Evolutionary conservation across 1,284 basidiomycete genomes (phyloP).

Genomic region (Inonotus obliquus): DNA sequence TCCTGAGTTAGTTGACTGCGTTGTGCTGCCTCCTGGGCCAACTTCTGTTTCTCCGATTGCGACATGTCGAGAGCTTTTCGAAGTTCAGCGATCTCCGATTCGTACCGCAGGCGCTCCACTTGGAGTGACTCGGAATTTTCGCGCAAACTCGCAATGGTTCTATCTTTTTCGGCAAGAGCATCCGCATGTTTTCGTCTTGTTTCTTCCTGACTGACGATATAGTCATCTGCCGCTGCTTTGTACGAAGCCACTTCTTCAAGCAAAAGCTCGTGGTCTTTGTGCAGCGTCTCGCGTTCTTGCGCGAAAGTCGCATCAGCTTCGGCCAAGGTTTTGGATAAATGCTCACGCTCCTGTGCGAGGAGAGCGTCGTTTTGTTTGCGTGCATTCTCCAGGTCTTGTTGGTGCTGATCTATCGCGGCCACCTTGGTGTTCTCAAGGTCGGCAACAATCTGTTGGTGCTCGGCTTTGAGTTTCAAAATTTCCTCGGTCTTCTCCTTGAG

Average conservation of each 20-base stretch:
- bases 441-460: constrained; percentile 43
- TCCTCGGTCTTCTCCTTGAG: constrained; percentile 30
- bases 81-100: constrained; percentile 49
- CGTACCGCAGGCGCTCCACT: constrained; percentile 50
- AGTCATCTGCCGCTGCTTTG: constrained; percentile 56
- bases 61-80: constrained; percentile 57
- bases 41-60: constrained; percentile 51
- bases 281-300: constrained; percentile 32
- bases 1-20: constrained; percentile 68
- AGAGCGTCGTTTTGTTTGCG: constrained; percentile 34
- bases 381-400: constrained; percentile 36
- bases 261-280: constrained; percentile 50
- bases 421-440: constrained; percentile 40
- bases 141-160: constrained; percentile 42
- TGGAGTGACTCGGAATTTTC: constrained; percentile 41
- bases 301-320: constrained; percentile 33
- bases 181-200: constrained; percentile 45
- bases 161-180: constrained; percentile 46
- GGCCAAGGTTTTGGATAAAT: constrained; percentile 34
- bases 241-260: constrained; percentile 58
- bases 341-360: constrained; percentile 38
- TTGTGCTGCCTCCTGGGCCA: constrained; percentile 69
- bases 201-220: constrained; percentile 46
- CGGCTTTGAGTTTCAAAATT: constrained; percentile 36
- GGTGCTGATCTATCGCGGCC: constrained; percentile 43